A percentile compares a stretch with the other conserved stretches of the same genome.
phyloP scores from a whole-genome alignment of 192 early-diverging fungal species.

The Chytriomyces confervae region DNA sequence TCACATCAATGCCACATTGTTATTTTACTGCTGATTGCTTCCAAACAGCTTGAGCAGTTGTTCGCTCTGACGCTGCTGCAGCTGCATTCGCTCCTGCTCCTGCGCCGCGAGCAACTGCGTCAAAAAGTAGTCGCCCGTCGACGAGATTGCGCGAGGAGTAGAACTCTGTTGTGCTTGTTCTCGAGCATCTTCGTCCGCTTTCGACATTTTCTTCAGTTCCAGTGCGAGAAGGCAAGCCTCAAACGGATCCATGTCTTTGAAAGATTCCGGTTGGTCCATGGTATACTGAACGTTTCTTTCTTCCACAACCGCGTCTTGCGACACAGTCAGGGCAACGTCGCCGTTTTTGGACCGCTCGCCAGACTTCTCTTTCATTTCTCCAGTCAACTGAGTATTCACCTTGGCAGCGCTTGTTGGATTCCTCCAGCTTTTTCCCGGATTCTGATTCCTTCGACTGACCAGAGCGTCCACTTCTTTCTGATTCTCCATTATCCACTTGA shows the following conservation, averaged over 20 bases:
- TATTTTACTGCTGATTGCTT: background rate
- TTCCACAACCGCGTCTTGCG: too few relatives aligned
- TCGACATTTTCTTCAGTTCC: background rate
- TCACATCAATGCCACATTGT: too few relatives aligned
- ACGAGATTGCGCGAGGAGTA: background rate
- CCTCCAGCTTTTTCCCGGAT: constrained; percentile 2
- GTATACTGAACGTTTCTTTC: too few relatives aligned
- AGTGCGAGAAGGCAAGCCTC: background rate
- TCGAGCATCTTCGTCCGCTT: background rate
- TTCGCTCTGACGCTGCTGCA: constrained; percentile 9
- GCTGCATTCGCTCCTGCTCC: constrained; percentile 12
- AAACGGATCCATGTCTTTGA: background rate
- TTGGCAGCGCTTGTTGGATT: background rate
- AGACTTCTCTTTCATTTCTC: too few relatives aligned
- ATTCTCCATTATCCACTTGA: constrained; percentile 40
- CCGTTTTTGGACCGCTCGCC: too few relatives aligned
- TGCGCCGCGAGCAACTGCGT: constrained; percentile 19
- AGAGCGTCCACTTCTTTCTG: constrained; percentile 2
- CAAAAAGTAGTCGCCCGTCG: constrained; percentile 6
- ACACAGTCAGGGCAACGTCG: too few relatives aligned
- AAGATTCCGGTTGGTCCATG: too few relatives aligned
- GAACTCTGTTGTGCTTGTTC: background rate
- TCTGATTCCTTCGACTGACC: constrained; percentile 19
- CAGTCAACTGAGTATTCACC: too few relatives aligned
- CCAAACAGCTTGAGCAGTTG: constrained; percentile 6